Base-by-base conservation (phyloP, 306 rosid genomes). In the Cicer judaicum region DNA sequence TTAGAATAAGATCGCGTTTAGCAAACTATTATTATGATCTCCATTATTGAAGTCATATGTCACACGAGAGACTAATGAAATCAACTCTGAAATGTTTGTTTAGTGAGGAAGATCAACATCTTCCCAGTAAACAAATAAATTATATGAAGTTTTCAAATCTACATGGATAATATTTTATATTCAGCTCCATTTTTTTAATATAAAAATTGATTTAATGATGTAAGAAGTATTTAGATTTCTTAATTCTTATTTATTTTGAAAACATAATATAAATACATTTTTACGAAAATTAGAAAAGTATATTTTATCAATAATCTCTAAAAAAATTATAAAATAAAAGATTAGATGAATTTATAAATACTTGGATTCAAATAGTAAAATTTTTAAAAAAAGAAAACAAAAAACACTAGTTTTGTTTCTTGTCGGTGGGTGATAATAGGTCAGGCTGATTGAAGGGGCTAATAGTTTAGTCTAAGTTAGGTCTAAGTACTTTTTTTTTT, bases 1-100 rank as follows among this genome's bases (percentile, higher is more conserved):
- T 21, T 52, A 52, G 53, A 41, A 52, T 14, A 16, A 48, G 1
- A 49, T 64, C 5, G 13, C 1, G 1, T 10, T 50, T 41, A 4
- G n/a, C 18, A 19, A 52, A 41, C 16, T n/a, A 16, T 16, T 16
- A 56, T 14, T n/a, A 49, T 5, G 24, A 50, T 68, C 19, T 70
- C 55, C 43, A 72, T 72, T 72, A 56, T 62, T 63, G 0, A 75
- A 75, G 24, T 56, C 29, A 21, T 43, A 21, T 77, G 34, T 67
- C 61, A 56, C 42, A 7, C 34, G 70, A 46, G 47, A 46, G 68
- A 24, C 21, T 38, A n/a, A n/a, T 59, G 48, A 59, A 72, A 72
- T 64, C 66, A 76, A 76, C 73, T 65, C 7, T 18, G 64, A 53
- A 76, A 54, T 44, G 38, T 76, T 76, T 66, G 59, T 76, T 66